Base-by-base conservation (phyloP, 371 early-diverging fungal species). In the Smittium mucronatum region DNA sequence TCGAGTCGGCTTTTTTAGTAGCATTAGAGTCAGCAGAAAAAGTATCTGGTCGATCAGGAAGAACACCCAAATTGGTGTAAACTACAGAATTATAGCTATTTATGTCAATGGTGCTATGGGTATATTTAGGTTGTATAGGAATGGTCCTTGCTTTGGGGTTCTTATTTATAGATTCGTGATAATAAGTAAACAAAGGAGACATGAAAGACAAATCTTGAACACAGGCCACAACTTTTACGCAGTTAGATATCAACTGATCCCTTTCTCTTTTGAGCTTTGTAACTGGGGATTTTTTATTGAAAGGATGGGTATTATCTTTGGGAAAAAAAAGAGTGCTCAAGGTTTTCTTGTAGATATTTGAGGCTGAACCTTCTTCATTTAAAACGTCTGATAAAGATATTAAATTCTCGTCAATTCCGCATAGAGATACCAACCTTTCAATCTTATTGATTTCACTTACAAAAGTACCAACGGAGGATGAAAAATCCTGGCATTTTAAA, bases 381-480 rank as follows among this genome's bases (percentile, higher is more conserved):
- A 63, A 60, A 34, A 63, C 60, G 57, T 57, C 36, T 57, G 68
- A 29, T 5, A 68, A 69, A 36, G 67, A 57, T 5, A 57, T 34
- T 58, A 32, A n/a, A 31, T 58, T n/a, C 17, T 57, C 69, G 68
- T 68, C 33, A 1, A 64, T 15, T 0, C 34, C 34, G 30, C 64
- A 57, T n/a, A 26, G 31, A 25, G 35, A 33, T 0, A 34, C 64
- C 21, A 68, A 28, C 1, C 65, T 35, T 2, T 67, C 70, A 15
- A 58, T 28, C 17, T 68, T 57, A 57, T 83, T 84, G 32, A 76
- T 80, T 28, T 83, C 80, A 57, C 81, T 81, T 29, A 87, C 74
- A 15, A 65, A 65, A 31, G 32, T 34, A 15, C 32, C 65, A n/a
- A 65, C 34, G 8, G n/a, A 34, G 15, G 34, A 28, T 34, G n/a